A percentile compares a stretch with the other conserved stretches of the same genome.
Conservation (phyloP, 306 rosid genomes). For the Gastrolobium villosum region DNA sequence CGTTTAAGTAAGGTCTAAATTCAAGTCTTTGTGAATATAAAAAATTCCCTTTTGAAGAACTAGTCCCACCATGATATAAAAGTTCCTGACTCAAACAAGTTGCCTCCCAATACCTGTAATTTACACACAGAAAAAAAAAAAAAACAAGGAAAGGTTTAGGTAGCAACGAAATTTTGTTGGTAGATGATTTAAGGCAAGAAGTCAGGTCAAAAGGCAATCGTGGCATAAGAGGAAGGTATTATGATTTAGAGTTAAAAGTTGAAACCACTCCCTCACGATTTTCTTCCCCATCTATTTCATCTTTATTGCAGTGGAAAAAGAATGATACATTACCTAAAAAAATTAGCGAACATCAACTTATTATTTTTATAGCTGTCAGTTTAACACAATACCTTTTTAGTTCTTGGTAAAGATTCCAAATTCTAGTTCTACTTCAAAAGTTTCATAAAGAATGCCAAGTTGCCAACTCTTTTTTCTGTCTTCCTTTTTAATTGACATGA, state of each 20-base stretch:
- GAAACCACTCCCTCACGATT: background rate
- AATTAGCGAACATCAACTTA: background rate
- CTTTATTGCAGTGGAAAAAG: background rate
- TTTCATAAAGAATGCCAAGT: background rate
- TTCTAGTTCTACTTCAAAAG: background rate
- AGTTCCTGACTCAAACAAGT: no score
- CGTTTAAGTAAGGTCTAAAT: no score
- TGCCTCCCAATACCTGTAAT: no score
- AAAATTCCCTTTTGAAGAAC: no score
- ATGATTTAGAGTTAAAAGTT: background rate
- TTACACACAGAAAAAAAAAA: background rate
- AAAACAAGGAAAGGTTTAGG: background rate
- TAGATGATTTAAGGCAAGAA: background rate
- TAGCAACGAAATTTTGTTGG: background rate
- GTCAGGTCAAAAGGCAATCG: background rate
- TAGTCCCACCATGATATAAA: no score
- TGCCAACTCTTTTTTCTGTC: no score
- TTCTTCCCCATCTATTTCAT: background rate
- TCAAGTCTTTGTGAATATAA: no score
- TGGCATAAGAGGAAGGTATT: constrained; percentile 16
- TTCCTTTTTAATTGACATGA: no score
- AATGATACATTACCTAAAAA: no score
- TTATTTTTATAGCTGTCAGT: background rate
- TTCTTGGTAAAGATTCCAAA: background rate
- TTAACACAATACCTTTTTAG: background rate